These are phyloP conservation scores for Saitozyma podzolica DNA, from an alignment of 768 basidiomycete genomes.

Conservation along the genomic window DNA sequence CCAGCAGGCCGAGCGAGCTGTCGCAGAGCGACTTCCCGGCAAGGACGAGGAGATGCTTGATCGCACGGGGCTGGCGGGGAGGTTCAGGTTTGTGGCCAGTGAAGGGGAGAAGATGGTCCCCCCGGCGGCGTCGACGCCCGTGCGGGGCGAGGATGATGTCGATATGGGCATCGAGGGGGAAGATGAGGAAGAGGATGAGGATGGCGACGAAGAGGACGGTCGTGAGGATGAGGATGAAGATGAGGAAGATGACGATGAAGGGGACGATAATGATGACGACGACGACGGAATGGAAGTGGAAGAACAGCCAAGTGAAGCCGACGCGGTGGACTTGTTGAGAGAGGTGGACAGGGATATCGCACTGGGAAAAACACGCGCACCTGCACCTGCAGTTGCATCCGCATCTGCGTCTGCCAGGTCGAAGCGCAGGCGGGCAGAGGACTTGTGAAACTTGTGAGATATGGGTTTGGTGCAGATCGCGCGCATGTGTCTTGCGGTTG, in stretches of 20 bases:
- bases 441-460: not conserved
- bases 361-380: not conserved
- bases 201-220: conserved; percentile 3
- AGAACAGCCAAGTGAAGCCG: not conserved
- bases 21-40: not conserved
- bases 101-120: conserved; percentile 7
- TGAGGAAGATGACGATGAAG: not conserved
- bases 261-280: not conserved
- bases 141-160: conserved; percentile 6
- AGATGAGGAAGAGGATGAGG: conserved; percentile 11
- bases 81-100: conserved; percentile 31
- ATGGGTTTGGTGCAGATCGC: conserved; percentile 71
- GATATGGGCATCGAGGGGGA: conserved; percentile 1
- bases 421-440: conserved; percentile 17
- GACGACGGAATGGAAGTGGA: not conserved
- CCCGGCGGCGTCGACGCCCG: no score
- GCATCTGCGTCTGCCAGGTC: not conserved
- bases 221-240: not conserved
- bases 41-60: conserved; percentile 16
- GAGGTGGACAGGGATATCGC: conserved; percentile 1
- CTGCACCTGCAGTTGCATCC: no score
- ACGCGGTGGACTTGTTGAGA: not conserved
- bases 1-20: conserved; percentile 9
- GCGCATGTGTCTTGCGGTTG: conserved; percentile 77
- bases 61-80: conserved; percentile 12